phyloP scores from a whole-genome alignment of 345 rosid species.

The Camelina neglecta region DNA sequence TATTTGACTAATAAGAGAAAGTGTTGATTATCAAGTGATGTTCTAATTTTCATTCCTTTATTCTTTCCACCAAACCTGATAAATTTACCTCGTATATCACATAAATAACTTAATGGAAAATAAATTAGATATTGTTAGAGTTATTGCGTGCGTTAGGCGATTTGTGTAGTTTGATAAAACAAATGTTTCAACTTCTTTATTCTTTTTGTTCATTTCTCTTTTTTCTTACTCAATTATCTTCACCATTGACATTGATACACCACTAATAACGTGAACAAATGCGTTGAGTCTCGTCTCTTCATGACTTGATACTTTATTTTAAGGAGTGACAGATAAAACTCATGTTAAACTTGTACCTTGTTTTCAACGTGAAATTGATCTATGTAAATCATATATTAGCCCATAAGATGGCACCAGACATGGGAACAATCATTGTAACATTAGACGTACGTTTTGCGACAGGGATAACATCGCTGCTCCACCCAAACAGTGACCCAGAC shows the following conservation, averaged over 20 bases:
- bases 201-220: background rate
- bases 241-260: background rate
- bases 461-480: slow-evolving; percentile 95
- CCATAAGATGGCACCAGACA: slow-evolving; percentile 91
- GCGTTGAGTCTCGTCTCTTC: background rate
- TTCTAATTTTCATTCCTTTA: no score
- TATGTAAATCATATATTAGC: slow-evolving; percentile 68
- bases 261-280: no score
- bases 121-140: no score
- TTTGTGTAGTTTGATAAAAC: background rate
- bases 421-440: slow-evolving; percentile 77
- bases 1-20: no score
- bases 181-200: background rate
- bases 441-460: slow-evolving; percentile 82
- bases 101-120: no score
- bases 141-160: no score
- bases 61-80: no score
- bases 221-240: background rate
- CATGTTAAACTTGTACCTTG: background rate
- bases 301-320: background rate
- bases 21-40: no score
- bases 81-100: no score
- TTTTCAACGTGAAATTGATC: background rate
- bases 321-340: background rate
- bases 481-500: slow-evolving; percentile 95